Evolutionary conservation across 2,329 filamentous ascomycete species (phyloP), one percentile per base, ranked within the genome.

Genomic region (Hypoxylon sp.): DNA sequence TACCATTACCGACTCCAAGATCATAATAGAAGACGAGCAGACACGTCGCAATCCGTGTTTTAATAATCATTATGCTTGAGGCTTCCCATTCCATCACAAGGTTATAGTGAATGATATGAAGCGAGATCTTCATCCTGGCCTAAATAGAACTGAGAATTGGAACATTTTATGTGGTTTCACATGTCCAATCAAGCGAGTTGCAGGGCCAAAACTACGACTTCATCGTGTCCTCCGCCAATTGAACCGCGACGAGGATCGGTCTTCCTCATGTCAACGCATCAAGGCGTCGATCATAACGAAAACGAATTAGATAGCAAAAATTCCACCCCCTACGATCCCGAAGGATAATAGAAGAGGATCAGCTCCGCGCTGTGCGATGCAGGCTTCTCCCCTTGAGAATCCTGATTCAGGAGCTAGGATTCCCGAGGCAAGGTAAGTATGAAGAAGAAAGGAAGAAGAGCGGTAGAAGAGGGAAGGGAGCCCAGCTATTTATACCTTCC

Each of bases 291-390:
- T 54, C 59, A 69, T 31, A 69, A 69, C 19, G 67, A 69, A 69
- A 69, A 69, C 29, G 27, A 51, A 58, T 17, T 21, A 32, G 15
- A 63, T 7, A 69, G 15, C 67, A 69, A 69, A 69, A 69, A 67
- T 67, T 69, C 2, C 67, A 57, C 64, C 37, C 52, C n/a, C 67
- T 67, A 69, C 64, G 63, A 67, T 69, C 67, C 65, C 67, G 61
- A 67, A 55, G 63, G 67, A 69, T 67, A 69, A 62, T 69, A 69
- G 67, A 69, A 69, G 47, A 65, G 64, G 63, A 52, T 54, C 60
- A 32, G 57, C 67, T 67, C 67, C 67, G 57, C 67, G 67, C 17
- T 65, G 67, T 69, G 67, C 67, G 59, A 69, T 69, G 67, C 67
- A 69, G 67, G 67, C 55, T 37, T 62, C 32, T 56, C 67, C 64